These are phyloP conservation scores for Bifiguratus adelaidae DNA, from an alignment of 192 early-diverging fungal species.

Conservation along the genomic window DNA sequence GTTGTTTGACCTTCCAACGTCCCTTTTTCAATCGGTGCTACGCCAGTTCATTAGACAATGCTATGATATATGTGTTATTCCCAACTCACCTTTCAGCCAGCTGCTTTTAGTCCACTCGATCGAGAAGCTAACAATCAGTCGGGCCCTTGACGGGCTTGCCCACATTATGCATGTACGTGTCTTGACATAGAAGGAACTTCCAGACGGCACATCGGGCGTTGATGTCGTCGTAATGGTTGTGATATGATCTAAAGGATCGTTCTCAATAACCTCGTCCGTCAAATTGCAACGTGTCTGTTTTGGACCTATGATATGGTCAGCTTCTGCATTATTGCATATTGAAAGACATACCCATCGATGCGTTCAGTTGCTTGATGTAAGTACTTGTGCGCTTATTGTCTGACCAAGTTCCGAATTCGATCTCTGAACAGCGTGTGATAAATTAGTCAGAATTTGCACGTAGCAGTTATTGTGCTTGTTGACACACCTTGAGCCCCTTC, in stretches of 20 bases:
- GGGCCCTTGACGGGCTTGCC: slow-evolving; percentile 26
- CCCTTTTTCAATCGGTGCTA: slow-evolving; percentile 27
- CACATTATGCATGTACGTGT: slow-evolving; percentile 42
- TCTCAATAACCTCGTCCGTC: slow-evolving; percentile 30
- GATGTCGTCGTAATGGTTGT: slow-evolving; percentile 34
- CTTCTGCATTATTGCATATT: slow-evolving; percentile 12
- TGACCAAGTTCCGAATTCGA: slow-evolving; percentile 25
- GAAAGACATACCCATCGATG: too few species aligned
- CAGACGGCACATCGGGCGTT: slow-evolving; percentile 47
- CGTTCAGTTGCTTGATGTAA: slow-evolving; percentile 28
- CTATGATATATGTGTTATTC: slow-evolving; percentile 1
- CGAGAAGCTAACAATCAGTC: slow-evolving; percentile 33
- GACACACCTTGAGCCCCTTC: slow-evolving; percentile 34
- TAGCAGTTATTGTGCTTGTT: slow-evolving; percentile 1
- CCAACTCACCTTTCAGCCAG: slow-evolving; percentile 35
- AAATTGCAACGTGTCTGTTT: slow-evolving; percentile 42
- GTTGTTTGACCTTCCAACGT: slow-evolving; percentile 20
- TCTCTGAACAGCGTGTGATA: slow-evolving; percentile 11
- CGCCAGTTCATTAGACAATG: not conserved
- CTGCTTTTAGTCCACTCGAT: slow-evolving; percentile 42
- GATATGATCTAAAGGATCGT: slow-evolving; percentile 33
- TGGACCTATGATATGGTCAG: slow-evolving; percentile 23
- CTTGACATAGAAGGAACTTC: slow-evolving; percentile 38
- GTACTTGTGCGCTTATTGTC: not conserved
- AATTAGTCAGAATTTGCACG: not conserved